Base-by-base conservation (phyloP, 2,329 filamentous ascomycete species). In the Piedraia hortae region DNA sequence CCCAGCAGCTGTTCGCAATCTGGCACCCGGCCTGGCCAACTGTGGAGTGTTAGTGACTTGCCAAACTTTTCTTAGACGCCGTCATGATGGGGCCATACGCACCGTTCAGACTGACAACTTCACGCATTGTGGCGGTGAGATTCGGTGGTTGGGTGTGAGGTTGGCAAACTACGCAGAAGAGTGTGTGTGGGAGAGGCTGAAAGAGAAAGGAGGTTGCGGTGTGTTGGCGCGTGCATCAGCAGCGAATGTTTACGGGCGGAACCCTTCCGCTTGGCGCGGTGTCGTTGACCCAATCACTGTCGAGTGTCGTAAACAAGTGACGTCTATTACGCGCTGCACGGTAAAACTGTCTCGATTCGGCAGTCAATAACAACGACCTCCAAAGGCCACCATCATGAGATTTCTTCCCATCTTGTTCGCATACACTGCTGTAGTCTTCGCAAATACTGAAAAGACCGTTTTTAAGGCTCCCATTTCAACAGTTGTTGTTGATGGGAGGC, bases 21-120 rank as follows among this genome's bases (percentile, higher is more conserved):
- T 97, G 85, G 69, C 85, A 93, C 72, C 85, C 85, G 51, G 85
- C 85, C 67, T 97, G 85, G 57, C 85, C 85, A 63, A 97, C 85
- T 97, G 51, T 43, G 32, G 31, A 44, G 37, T 34, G 56, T 72
- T 47, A 71, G 62, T 41, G 31, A 25, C 20, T 29, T 27, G 12
- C 29, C 15, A 19, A 13, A 22, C 22, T 21, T 22, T 21, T 24
- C 27, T 26, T 28, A 31, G 29, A 21, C 28, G 32, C 25, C 16
- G 25, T 11, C 17, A 17, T 9, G n/a, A 25, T 24, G 26, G 26
- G 30, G 24, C 36, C 33, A 31, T 32, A 33, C 37, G 41, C 66
- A 91, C 82, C 80, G 65, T 91, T 91, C 65, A 93, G 73, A 59
- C 72, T 82, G 54, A 93, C 90, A 51, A 93, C 78, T 68, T 93